These are phyloP conservation scores for Striga hermonthica DNA, from an alignment of 305 asterid genomes.

Conservation along the genomic window DNA sequence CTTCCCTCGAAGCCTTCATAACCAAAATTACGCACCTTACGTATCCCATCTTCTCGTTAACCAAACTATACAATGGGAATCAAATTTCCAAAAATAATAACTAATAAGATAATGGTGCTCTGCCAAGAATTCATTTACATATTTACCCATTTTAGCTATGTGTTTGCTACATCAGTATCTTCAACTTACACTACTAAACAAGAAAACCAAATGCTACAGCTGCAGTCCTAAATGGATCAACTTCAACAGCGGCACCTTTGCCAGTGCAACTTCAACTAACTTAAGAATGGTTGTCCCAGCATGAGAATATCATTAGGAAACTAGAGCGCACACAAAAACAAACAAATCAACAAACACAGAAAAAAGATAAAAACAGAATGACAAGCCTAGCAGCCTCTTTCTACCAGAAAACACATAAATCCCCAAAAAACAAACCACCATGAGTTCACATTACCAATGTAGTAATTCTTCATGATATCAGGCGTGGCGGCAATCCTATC, in stretches of 20 bases:
- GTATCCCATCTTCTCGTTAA: no score
- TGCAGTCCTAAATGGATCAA: slow-evolving; percentile 22
- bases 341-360: background rate
- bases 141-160: no score
- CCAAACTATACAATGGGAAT: no score
- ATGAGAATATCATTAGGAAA: background rate
- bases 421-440: slow-evolving; percentile 16
- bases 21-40: no score
- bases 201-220: slow-evolving; percentile 20
- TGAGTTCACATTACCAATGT: slow-evolving; percentile 51
- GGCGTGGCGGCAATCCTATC: slow-evolving; percentile 67
- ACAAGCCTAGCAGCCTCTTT: no score
- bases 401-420: background rate
- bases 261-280: background rate
- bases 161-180: no score
- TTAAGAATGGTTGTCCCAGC: slow-evolving; percentile 15
- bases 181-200: background rate
- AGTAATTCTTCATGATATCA: slow-evolving; percentile 53
- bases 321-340: background rate
- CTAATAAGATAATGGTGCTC: no score
- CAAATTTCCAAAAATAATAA: no score
- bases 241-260: slow-evolving; percentile 5
- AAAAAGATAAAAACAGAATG: background rate
- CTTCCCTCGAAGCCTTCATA: no score
- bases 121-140: no score